Conservation (phyloP, 352 stramenopile genomes). For the Globisporangium parvum region DNA sequence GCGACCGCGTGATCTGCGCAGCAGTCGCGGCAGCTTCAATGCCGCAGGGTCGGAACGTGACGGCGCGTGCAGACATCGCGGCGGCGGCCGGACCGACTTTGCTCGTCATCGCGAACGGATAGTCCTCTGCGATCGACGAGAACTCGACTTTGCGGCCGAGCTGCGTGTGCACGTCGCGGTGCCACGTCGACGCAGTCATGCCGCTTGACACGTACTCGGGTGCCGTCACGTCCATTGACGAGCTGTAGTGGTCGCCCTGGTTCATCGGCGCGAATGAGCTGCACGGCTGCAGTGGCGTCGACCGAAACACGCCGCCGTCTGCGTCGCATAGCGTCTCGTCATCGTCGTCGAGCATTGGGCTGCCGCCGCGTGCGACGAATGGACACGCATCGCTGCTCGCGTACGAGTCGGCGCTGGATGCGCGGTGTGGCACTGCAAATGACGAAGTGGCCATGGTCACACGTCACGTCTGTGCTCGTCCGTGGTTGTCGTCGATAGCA, state of each 20-base stretch:
- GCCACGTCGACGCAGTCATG: constrained; percentile 15
- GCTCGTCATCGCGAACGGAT: constrained; percentile 32
- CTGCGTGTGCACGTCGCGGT: constrained; percentile 12
- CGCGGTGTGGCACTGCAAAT: constrained; percentile 10
- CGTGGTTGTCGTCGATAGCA: background rate
- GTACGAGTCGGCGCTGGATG: constrained; percentile 13
- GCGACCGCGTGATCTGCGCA: constrained; percentile 7
- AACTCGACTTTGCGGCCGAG: constrained; percentile 34
- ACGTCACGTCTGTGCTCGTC: background rate
- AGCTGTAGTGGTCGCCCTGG: constrained; percentile 3
- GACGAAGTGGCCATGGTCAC: constrained; percentile 18
- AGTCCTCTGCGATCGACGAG: constrained; percentile 54
- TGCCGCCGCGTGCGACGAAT: constrained; percentile 44
- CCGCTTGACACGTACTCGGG: constrained; percentile 20
- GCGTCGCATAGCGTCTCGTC: constrained; percentile 47
- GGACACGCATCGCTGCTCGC: constrained; percentile 13
- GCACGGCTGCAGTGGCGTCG: constrained; percentile 27
- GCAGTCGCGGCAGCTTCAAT: constrained; percentile 3
- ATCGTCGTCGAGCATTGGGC: constrained; percentile 40
- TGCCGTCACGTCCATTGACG: constrained; percentile 3
- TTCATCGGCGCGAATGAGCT: constrained; percentile 12
- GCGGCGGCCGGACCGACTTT: constrained; percentile 22
- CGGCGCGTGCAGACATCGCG: constrained; percentile 7
- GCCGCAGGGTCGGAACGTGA: constrained; percentile 7
- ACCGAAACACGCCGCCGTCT: constrained; percentile 39